phyloP scores from a whole-genome alignment of 2,329 filamentous ascomycete species.

The Helotiales sp. region DNA sequence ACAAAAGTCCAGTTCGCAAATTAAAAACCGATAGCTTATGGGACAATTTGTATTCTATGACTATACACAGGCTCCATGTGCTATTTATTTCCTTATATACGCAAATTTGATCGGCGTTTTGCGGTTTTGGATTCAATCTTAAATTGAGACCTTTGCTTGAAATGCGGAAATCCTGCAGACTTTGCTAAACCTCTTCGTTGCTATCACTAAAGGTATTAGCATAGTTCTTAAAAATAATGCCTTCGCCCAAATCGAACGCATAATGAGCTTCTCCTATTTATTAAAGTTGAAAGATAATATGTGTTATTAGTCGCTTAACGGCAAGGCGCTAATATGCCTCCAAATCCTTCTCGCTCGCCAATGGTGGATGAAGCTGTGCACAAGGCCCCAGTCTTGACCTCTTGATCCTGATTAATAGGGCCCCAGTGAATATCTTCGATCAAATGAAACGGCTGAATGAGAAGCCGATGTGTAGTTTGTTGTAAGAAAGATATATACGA shows the following conservation, averaged over 20 bases:
- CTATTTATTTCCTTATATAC: conserved; percentile 33
- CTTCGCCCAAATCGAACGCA: conserved; percentile 33
- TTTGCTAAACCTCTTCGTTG: conserved; percentile 37
- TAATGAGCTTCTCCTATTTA: conserved; percentile 37
- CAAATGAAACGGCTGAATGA: too few relatives aligned
- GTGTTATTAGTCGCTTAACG: conserved; percentile 39
- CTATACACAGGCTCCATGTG: conserved; percentile 28
- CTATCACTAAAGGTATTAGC: conserved; percentile 33
- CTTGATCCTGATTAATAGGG: too few relatives aligned
- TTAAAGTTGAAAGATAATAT: conserved; percentile 40
- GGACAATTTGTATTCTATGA: conserved; percentile 54
- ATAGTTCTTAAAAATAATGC: conserved; percentile 37
- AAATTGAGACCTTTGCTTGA: conserved; percentile 27
- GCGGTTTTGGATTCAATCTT: conserved; percentile 30
- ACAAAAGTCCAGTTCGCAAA: conserved; percentile 48
- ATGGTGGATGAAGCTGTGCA: too few relatives aligned
- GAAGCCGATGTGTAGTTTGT: too few relatives aligned
- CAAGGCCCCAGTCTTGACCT: too few relatives aligned
- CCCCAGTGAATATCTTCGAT: too few relatives aligned
- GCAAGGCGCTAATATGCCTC: conserved; percentile 40
- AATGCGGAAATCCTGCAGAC: conserved; percentile 31
- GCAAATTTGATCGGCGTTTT: conserved; percentile 34
- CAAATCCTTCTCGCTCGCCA: conserved; percentile 42
- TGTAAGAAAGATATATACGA: too few relatives aligned
- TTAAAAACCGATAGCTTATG: conserved; percentile 51